Evolutionary conservation across 2,329 filamentous ascomycete genomes (phyloP), one percentile per base, ranked within the genome.

Genomic region (Botrytis pseudocinerea): DNA sequence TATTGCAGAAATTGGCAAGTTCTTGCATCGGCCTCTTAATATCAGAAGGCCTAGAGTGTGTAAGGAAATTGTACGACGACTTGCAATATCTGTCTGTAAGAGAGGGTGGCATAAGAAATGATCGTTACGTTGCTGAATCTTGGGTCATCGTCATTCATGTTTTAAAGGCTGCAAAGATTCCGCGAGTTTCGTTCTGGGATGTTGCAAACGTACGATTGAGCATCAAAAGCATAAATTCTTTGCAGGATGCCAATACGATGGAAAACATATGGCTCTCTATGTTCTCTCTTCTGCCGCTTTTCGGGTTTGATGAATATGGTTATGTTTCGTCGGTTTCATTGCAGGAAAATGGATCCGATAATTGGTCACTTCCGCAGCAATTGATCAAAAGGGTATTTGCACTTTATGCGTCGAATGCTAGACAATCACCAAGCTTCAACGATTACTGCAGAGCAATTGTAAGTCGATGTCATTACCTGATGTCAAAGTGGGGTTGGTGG

Each of bases 401-500:
- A 32, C 78, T 90, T 2, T 92, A 92, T 78, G 83, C 84, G 74
- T 81, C 82, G n/a, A 88, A 89, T 71, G 78, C 81, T 4, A 84
- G 84, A 35, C 90, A 92, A 76, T 80, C 85, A 1, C 83, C 88
- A 2, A 87, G 88, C 77, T 91, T 92, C 83, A 92, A 91, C 76
- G 87, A 88, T 74, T 92, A 92, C 77, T 90, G 88, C 74, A 85
- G 87, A 28, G 86, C 88, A 9, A 79, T 90, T 7, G 82, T 91
- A 46, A 84, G 85, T 28, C 87, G 90, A 44, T 92, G 90, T 75
- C 86, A 91, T 78, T 87, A 87, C 78, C 84, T 92, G 16, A 87
- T 91, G 64, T 83, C 86, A 73, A 86, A 89, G 79, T 92, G 90
- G 90, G 88, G 88, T 6, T 92, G 90, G 90, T 83, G 83, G 54